Evolutionary conservation across 306 rosid species (phyloP), one percentile per base, ranked within the genome.

Genomic region (Ceratonia siliqua): DNA sequence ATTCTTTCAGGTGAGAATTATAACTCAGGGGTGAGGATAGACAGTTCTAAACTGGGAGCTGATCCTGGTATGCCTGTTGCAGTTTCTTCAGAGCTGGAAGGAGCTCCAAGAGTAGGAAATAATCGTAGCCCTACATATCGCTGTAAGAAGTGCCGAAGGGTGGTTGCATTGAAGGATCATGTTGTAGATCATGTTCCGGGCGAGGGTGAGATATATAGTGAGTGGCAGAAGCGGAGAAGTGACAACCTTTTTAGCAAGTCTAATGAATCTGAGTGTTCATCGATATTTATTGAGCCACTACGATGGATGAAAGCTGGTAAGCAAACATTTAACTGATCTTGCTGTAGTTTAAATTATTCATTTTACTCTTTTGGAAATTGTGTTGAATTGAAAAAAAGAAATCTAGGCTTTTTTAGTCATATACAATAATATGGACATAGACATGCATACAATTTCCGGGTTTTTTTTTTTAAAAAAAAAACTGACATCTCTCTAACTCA

Each of bases 291-390:
- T 46, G 98, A 94, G 89, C 98, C 98, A 78, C 87, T 94, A 22
- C 87, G 61, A 55, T 94, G 99, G 99, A 94, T 94, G 99, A 90
- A 91, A 41, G 89, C 91, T 74, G 98, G 98, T 91, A 88, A 84
- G 70, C 25, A 75, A 72, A 30, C 76, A 68, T 39, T 68, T 12
- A 28, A 59, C 43, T 32, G n/a, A 13, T 17, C 5, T 43, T 30
- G 35, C 35, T 30, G 35, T 4, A 30, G 4, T 30, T 30, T 30
- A 30, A 30, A 30, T 30, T 30, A 30, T 4, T 30, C 9, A n/a
- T n/a, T n/a, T n/a, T n/a, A n/a, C n/a, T n/a, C n/a, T n/a, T n/a
- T n/a, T n/a, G n/a, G n/a, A n/a, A n/a, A n/a, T n/a, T n/a, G n/a
- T n/a, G n/a, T n/a, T n/a, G n/a, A n/a, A n/a, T n/a, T n/a, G n/a